Evolutionary conservation across 441 rosid species (phyloP).

Genomic region (Cnidoscolus chayamansa): DNA sequence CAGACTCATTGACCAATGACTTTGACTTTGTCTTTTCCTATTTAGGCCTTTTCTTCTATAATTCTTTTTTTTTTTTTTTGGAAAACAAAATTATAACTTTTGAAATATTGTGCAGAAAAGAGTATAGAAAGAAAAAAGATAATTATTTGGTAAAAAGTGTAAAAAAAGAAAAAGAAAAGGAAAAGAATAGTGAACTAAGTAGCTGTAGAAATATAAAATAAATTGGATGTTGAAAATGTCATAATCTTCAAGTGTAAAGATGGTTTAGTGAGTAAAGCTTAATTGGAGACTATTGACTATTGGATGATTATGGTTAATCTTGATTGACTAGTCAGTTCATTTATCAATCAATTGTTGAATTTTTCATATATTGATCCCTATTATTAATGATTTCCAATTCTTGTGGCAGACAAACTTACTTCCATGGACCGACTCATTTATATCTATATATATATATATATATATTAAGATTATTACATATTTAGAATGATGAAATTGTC

Average conservation of each 20-base stretch:
- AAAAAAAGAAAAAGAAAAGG: neutral
- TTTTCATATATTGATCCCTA: neutral
- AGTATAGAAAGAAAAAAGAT: no score
- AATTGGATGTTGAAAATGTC: neutral
- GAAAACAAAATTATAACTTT: no score
- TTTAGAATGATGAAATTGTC: no score
- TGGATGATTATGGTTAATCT: conserved; percentile 12
- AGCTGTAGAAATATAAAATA: no score
- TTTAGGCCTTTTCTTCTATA: neutral
- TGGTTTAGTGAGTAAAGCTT: neutral
- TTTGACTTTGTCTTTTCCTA: conserved; percentile 16
- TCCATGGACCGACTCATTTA: no score
- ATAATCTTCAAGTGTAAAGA: neutral
- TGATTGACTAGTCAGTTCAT: conserved; percentile 1
- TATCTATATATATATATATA: no score
- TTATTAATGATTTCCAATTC: neutral
- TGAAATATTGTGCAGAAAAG: no score
- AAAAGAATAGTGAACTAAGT: neutral
- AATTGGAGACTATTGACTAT: neutral
- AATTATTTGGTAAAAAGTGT: no score
- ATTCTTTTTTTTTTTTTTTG: no score
- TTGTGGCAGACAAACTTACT: no score
- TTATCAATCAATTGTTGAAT: no score
- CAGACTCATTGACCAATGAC: conserved; percentile 11
- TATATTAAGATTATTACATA: no score